Base-by-base conservation (phyloP, 495 filamentous ascomycete genomes). In the Jackrogersella multiformis region DNA sequence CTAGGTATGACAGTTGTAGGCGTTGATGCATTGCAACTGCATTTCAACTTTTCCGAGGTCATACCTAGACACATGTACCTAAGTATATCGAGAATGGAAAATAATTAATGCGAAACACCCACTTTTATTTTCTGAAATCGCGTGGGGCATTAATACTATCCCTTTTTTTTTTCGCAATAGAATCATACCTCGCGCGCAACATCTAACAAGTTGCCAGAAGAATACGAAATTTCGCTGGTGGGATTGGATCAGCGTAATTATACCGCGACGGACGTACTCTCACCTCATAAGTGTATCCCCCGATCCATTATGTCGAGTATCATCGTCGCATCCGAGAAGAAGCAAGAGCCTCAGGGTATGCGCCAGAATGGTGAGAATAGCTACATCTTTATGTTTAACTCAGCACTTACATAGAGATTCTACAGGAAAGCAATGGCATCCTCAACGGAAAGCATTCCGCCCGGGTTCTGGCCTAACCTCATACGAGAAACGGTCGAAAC, bases 401-500 rank as follows among this genome's bases (percentile, higher is more conserved):
- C 52, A 16, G 15, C 18, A 28, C 42, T 38, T n/a, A 64, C 63
- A 23, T 51, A 68, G 21, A 63, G 56, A 18, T 20, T 18, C 4
- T 54, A n/a, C 72, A 98, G 94, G 94, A 64, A 97, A 97, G 80
- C 89, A 96, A 83, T 99, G 95, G 95, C 93, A 96, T 77, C 76
- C 82, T 35, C 79, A 85, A 18, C 92, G 90, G 73, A 88, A 88
- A 53, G 87, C 94, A n/a, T 98, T 99, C 77, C 92, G 95, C 5
- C 94, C 92, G 2, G 88, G 77, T 38, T 84, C 88, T 6, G 91
- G 91, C 23, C 80, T 92, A 69, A 91, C 86, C 1, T 87, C 92
- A 0, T 99, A 90, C 75, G 87, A 89, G 63, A 87, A 92, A 74
- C 89, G 94, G 35, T 76, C 86, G 30, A 87, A 86, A 68, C 76